phyloP scores from a whole-genome alignment of 805 yeast species.

The Priceomyces carsonii region DNA sequence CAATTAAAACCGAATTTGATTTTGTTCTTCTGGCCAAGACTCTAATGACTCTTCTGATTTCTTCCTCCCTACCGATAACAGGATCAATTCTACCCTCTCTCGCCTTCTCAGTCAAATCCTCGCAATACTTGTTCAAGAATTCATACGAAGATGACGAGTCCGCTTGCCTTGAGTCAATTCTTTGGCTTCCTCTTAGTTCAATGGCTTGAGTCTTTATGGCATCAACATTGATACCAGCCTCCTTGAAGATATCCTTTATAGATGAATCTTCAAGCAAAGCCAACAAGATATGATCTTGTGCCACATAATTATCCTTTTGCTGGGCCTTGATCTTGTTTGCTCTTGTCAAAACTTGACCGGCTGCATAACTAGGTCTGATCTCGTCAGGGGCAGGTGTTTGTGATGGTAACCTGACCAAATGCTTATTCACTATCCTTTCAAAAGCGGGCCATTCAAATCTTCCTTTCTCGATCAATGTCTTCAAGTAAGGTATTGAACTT shows the following conservation, averaged over 20 bases:
- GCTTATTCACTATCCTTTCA: conserved; percentile 77
- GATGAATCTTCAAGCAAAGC: conserved; percentile 82
- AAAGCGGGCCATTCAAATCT: conserved; percentile 84
- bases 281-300: conserved; percentile 89
- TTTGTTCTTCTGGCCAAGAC: conserved; percentile 96
- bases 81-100: conserved; percentile 95
- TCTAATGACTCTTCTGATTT: conserved; percentile 91
- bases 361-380: conserved; percentile 70
- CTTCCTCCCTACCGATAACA: conserved; percentile 98
- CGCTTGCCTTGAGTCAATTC: conserved; percentile 91
- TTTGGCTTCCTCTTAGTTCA: conserved; percentile 82
- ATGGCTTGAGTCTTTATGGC: conserved; percentile 76
- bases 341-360: conserved; percentile 69
- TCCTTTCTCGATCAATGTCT: conserved; percentile 81
- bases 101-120: conserved; percentile 91
- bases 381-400: conserved; percentile 90
- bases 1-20: conserved; percentile 94
- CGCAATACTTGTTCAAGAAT: conserved; percentile 85
- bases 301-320: conserved; percentile 89
- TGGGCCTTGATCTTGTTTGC: conserved; percentile 79
- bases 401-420: conserved; percentile 79
- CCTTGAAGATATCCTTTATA: conserved; percentile 71
- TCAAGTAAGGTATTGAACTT: conserved; percentile 56
- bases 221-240: conserved; percentile 64
- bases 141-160: conserved; percentile 86